A percentile compares a stretch with the other conserved stretches of the same genome.
Evolutionary conservation across 1,139 yeast genomes (phyloP).

Genomic region (Suhomyces yuchorum): DNA sequence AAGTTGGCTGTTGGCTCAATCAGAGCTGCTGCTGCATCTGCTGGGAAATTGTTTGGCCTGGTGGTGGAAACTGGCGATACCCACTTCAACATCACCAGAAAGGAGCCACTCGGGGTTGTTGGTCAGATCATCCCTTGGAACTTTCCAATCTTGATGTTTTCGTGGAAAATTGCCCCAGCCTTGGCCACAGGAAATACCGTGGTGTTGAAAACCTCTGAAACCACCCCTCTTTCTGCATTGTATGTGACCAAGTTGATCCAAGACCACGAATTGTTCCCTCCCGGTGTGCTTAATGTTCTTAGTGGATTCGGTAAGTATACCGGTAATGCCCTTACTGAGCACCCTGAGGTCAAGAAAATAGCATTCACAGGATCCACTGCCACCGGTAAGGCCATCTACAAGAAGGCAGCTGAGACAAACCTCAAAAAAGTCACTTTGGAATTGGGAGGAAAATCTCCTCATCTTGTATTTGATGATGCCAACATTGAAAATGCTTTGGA

Average conservation of each 20-base stretch:
- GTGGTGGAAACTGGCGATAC: slow-evolving; percentile 24
- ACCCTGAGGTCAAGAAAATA: slow-evolving; percentile 69
- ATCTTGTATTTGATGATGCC: slow-evolving; percentile 75
- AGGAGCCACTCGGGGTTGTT: slow-evolving; percentile 77
- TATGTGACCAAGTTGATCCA: slow-evolving; percentile 59
- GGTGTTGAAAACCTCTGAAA: slow-evolving; percentile 79
- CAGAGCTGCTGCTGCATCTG: slow-evolving; percentile 24
- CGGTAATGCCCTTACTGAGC: slow-evolving; percentile 72
- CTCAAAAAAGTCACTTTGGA: slow-evolving; percentile 81
- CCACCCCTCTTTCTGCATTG: slow-evolving; percentile 80
- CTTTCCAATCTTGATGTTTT: slow-evolving; percentile 80
- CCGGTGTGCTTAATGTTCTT: slow-evolving; percentile 75
- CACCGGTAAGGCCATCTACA: slow-evolving; percentile 76
- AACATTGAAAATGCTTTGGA: slow-evolving; percentile 47
- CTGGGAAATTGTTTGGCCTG: slow-evolving; percentile 23
- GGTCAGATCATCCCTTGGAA: slow-evolving; percentile 89
- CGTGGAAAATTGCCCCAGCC: slow-evolving; percentile 88
- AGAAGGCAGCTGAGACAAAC: slow-evolving; percentile 66
- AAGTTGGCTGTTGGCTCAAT: slow-evolving; percentile 21
- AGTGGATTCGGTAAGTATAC: slow-evolving; percentile 80
- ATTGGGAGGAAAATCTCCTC: slow-evolving; percentile 87
- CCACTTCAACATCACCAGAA: slow-evolving; percentile 31
- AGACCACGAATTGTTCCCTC: slow-evolving; percentile 70
- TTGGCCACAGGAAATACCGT: slow-evolving; percentile 80
- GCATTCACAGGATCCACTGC: slow-evolving; percentile 89